Base-by-base conservation (phyloP, 2,329 filamentous ascomycete genomes). In the Pezicula carpinea region DNA sequence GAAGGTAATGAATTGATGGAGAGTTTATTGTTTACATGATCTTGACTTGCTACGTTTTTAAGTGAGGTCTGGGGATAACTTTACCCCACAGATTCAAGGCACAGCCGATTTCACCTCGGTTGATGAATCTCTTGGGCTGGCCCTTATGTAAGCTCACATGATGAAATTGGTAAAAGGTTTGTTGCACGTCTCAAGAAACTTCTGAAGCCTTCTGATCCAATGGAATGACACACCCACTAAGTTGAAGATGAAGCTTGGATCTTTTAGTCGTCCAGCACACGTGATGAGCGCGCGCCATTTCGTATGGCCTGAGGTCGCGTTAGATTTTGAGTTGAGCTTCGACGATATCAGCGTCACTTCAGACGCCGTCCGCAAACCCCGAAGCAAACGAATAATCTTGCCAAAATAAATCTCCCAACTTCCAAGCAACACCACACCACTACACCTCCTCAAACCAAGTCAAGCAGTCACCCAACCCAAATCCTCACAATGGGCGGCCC, bases 401-500 rank as follows among this genome's bases (percentile, higher is more conserved):
- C n/a, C n/a, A n/a, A n/a, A n/a, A n/a, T n/a, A n/a, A n/a, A n/a
- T 23, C 6, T 29, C 26, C 26, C 10, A 29, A 29, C 26, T n/a
- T 4, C 35, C n/a, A 36, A 14, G 7, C 6, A 3, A 13, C 7
- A 17, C 17, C 17, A 26, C 7, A 17, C 17, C 14, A 19, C 14
- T 14, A 43, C 11, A 6, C 26, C 32, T 29, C 14, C 13, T 26
- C 6, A 39, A 18, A n/a, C 35, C 36, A 17, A 23, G 33, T 23
- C 11, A 13, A 3, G 4, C 21, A 40, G n/a, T 35, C 6, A 33
- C 3, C 43, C 32, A 18, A 22, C 14, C 23, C 33, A 23, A 35
- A 21, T 36, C 53, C 39, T 55, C 61, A 70, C 60, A 64, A 83
- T 96, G 82, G 88, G 81, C 44, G 89, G 91, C 44, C 80, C 91